phyloP scores from a whole-genome alignment of 2,329 filamentous ascomycete genomes.

The Orbilia javanica region DNA sequence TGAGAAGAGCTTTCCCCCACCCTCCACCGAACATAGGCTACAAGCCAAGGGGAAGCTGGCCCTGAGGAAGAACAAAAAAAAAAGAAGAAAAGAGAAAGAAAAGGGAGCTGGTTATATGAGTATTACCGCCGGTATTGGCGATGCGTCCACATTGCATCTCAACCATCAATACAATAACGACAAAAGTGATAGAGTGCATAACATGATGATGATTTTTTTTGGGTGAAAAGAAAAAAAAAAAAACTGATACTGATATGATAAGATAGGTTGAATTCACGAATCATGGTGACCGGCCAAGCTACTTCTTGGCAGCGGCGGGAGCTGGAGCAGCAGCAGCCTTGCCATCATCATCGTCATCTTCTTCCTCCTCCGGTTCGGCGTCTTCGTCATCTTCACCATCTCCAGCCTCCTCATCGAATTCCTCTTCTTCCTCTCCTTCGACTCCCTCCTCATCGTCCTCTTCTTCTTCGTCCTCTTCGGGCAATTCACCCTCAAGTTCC shows the following conservation, averaged over 20 bases:
- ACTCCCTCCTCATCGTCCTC: conserved; percentile 1
- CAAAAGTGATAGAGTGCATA: neutral
- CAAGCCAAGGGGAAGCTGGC: neutral
- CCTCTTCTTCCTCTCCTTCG: conserved; percentile 37
- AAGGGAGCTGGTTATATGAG: neutral
- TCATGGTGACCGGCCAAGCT: conserved; percentile 1
- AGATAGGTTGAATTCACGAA: neutral
- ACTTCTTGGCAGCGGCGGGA: conserved; percentile 41
- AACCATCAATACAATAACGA: neutral
- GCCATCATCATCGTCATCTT: conserved; percentile 15
- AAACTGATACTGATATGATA: conserved; percentile 12
- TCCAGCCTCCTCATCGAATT: conserved; percentile 2
- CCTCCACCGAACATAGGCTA: neutral
- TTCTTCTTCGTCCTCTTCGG: conserved; percentile 32
- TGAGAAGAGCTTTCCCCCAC: conserved; percentile 11
- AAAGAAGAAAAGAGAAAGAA: neutral
- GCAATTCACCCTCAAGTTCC: conserved; percentile 19
- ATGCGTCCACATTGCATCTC: conserved; percentile 13
- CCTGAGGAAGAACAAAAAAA: neutral
- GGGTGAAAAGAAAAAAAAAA: neutral
- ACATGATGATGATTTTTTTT: conserved; percentile 16
- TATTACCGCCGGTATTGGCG: conserved; percentile 19
- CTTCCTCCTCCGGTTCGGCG: conserved; percentile 11
- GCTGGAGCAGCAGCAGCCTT: neutral
- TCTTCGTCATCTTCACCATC: conserved; percentile 31